Evolutionary conservation across 495 filamentous ascomycete genomes (phyloP), one percentile per base, ranked within the genome.

Genomic region (Daldinia loculata): DNA sequence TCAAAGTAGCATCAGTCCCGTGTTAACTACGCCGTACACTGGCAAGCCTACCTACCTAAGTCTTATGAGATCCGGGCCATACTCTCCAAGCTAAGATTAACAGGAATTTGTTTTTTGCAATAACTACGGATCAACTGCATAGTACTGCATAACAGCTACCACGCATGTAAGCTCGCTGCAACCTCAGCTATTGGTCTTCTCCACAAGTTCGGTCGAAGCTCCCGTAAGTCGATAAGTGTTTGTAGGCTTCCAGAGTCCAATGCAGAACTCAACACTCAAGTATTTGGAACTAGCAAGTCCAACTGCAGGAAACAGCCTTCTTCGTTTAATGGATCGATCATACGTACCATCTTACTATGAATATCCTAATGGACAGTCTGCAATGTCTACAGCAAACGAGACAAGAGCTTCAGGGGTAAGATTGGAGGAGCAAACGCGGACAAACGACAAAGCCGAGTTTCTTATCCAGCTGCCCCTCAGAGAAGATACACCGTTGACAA

Each of bases 191-290:
- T 43, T 66, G 55, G n/a, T 66, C 61, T 69, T 69, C 70, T 58
- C 70, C 70, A 69, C 66, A 66, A 65, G 66, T 61, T 66, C 34
- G 58, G 65, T 68, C 51, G 61, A 66, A 57, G 8, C 61, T 43
- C 27, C 56, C 27, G 41, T 56, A 68, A 53, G 19, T 63, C 55
- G 48, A 72, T 48, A 64, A 51, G 59, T 27, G 36, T 55, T 67
- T 59, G 53, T 41, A 32, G 63, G 15, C 32, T 63, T 59, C 50
- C 24, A 43, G 55, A 66, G 19, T 38, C 30, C 29, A 32, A 58
- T 53, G 53, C 27, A 66, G 39, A 71, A 58, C 41, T 30, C 45
- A 15, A 22, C 22, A 7, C 41, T 19, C 41, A 55, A 34, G 2
- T 17, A 32, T 12, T 34, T 17, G 11, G 5, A 59, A 5, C 17